phyloP scores from a whole-genome alignment of 2,329 filamentous ascomycete genomes.

The Oidium heveae region DNA sequence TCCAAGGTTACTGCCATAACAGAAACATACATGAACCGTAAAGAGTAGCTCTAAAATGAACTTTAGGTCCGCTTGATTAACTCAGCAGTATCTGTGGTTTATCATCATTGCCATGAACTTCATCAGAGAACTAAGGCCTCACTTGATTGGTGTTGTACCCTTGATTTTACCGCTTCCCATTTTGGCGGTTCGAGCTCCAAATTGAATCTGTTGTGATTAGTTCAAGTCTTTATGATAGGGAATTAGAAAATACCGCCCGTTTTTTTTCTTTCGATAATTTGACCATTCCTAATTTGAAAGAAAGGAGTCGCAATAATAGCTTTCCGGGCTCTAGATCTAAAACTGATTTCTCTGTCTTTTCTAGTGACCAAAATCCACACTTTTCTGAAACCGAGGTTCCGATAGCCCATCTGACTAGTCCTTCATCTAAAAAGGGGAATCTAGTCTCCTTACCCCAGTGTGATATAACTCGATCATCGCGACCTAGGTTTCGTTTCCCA shows the following conservation, averaged over 20 bases:
- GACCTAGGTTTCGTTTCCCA: constrained; percentile 79
- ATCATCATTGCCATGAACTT: constrained; percentile 34
- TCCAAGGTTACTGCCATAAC: constrained; percentile 14
- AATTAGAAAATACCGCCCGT: constrained; percentile 39
- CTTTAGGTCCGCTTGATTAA: constrained; percentile 14
- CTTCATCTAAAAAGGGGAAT: constrained; percentile 78
- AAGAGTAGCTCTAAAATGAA: constrained; percentile 6
- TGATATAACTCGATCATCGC: constrained; percentile 76
- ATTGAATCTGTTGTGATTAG: constrained; percentile 37
- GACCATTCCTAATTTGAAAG: constrained; percentile 45
- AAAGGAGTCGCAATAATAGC: constrained; percentile 51
- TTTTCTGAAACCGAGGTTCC: constrained; percentile 54
- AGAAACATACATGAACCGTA: constrained; percentile 22
- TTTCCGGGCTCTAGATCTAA: constrained; percentile 49
- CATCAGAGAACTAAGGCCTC: constrained; percentile 5
- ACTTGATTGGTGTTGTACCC: constrained; percentile 36
- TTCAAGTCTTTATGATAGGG: constrained; percentile 1
- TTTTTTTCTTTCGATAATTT: constrained; percentile 71
- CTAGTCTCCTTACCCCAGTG: constrained; percentile 75
- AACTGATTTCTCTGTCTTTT: constrained; percentile 8
- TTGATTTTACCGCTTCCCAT: constrained; percentile 48
- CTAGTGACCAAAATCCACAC: constrained; percentile 44
- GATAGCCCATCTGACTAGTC: constrained; percentile 60
- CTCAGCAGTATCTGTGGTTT: constrained; percentile 49
- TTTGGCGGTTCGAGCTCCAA: constrained; percentile 60